Base-by-base conservation (phyloP, 2,329 filamentous ascomycete genomes). In the Fusarium pininemorale region DNA sequence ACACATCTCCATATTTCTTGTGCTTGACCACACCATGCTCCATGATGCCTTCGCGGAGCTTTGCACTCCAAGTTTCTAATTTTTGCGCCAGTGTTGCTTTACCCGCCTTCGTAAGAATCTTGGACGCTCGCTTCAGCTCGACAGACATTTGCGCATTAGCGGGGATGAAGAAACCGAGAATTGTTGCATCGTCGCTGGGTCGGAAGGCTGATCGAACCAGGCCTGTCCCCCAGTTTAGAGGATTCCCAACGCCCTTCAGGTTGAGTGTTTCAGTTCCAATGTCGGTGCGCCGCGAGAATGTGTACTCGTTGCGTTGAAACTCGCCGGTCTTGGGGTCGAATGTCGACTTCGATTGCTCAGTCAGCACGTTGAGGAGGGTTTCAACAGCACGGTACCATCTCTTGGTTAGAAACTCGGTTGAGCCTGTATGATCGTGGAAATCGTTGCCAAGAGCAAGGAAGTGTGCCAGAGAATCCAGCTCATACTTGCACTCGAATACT, bases 401-500 rank as follows among this genome's bases (percentile, higher is more conserved):
- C 11, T 87, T 82, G 7, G 90, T 95, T 42, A 98, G 80, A 80
- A 97, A 98, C 3, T 92, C 92, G 2, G 88, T 92, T 0, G 94
- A 96, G 5, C 88, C 88, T 0, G 94, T 97, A 79, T 94, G 89
- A 44, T 93, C 90, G 83, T 96, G 88, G 83, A 97, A 98, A 76
- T 98, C 91, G 78, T 98, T 98, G 24, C 88, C 90, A 5, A 99
- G 85, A 0, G 93, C 91, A 11, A 99, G 88, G 81, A 99, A 99
- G 80, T 97, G 92, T 1, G 95, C 96, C 1, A 99, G 87, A 14
- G 95, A 98, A 83, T 99, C 96, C 28, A 99, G 90, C 85, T 99
- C 96, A 83, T 98, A 99, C 84, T 99, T 99, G 89, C 96, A 99
- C 83, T 99, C 96, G 75, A 98, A 99, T 7, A 99, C 96, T 55